A percentile compares a stretch with the other conserved stretches of the same genome.
Evolutionary conservation across 2,329 filamentous ascomycete species (phyloP).

Genomic region (Aspergillus sp.): DNA sequence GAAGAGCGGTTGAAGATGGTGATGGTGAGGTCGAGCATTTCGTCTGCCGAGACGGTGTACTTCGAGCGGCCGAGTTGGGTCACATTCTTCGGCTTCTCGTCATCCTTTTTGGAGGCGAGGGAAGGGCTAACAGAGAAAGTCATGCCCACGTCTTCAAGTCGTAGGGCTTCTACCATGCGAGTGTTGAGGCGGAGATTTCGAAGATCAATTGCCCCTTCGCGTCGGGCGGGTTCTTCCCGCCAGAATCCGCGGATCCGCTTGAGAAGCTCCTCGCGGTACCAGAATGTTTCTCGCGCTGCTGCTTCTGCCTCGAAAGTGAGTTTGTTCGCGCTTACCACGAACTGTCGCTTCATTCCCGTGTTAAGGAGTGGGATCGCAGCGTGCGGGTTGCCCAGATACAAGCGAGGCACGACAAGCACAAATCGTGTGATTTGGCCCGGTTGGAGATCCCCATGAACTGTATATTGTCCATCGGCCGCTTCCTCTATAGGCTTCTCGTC

Average conservation of each 20-base stretch:
- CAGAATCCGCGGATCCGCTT: constrained; percentile 63
- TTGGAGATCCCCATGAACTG: constrained; percentile 42
- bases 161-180: constrained; percentile 76
- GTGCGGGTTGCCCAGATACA: constrained; percentile 69
- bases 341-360: constrained; percentile 77
- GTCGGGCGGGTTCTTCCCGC: constrained; percentile 52
- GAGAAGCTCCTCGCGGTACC: constrained; percentile 78
- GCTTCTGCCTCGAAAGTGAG: constrained; percentile 73
- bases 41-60: constrained; percentile 47
- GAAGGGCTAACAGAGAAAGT: constrained; percentile 38
- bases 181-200: constrained; percentile 64
- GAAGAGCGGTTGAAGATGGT: constrained; percentile 65
- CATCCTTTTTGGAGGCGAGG: constrained; percentile 16
- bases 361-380: constrained; percentile 72
- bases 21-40: constrained; percentile 63
- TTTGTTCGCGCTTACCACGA: constrained; percentile 74
- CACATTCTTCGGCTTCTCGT: constrained; percentile 13
- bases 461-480: constrained; percentile 18
- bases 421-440: constrained; percentile 61
- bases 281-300: constrained; percentile 72
- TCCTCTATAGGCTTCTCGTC: constrained; percentile 7
- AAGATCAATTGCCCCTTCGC: constrained; percentile 64
- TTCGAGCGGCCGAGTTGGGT: constrained; percentile 37
- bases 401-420: constrained; percentile 64
- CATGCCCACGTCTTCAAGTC: constrained; percentile 68